Base-by-base conservation (phyloP, 805 yeast genomes). In the Starmerella khaoyaiensis region DNA sequence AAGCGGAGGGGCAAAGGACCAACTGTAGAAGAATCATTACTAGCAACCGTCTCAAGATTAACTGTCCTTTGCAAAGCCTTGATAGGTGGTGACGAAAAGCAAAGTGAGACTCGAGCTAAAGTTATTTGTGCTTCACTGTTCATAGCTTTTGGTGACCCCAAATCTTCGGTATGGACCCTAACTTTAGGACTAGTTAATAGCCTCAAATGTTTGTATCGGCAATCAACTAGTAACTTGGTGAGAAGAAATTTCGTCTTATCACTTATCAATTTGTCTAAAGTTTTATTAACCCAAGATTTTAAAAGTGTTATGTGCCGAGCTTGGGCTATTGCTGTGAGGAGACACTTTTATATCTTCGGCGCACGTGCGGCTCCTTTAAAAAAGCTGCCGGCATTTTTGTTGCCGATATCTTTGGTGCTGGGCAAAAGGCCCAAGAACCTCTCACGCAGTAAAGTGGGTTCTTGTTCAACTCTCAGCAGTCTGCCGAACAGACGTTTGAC, bases 61-160 rank as follows among this genome's bases (percentile, higher is more conserved):
- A n/a, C n/a, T n/a, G n/a, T n/a, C n/a, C n/a, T n/a, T n/a, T n/a
- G n/a, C n/a, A n/a, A n/a, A n/a, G n/a, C n/a, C n/a, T n/a, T n/a
- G n/a, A n/a, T n/a, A n/a, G n/a, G n/a, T n/a, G n/a, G n/a, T n/a
- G n/a, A n/a, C n/a, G n/a, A n/a, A n/a, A n/a, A n/a, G n/a, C n/a
- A n/a, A n/a, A n/a, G n/a, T n/a, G n/a, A n/a, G n/a, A 31, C 33
- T 6, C 33, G 33, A 5, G 33, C 33, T 8, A 31, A n/a, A 19
- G 33, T 31, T 16, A 12, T 31, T 5, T 17, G 18, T 12, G 22
- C 24, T n/a, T 8, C 33, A 4, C 24, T 31, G 10, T 31, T 31
- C 33, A 31, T 31, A 7, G n/a, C 18, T 14, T 9, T 19, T 8
- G 33, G 33, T 6, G 33, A 31, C 16, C 8, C 18, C 24, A 9